Conservation (phyloP, 805 yeast genomes). For the Starmerella powellii region DNA sequence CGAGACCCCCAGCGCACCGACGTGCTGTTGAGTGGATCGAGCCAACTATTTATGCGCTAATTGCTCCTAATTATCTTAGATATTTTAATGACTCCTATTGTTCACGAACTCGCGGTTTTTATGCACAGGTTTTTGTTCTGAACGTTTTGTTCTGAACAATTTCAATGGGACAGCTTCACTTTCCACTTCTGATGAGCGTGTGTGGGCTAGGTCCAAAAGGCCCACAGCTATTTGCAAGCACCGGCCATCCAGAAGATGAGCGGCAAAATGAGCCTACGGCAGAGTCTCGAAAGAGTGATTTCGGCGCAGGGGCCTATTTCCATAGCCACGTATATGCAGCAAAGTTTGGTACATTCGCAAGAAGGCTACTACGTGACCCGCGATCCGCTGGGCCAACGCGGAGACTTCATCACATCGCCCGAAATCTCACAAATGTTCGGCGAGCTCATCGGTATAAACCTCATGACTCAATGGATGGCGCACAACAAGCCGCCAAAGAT, state of each 20-base stretch:
- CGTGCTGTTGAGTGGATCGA: constrained; percentile 5
- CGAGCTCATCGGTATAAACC: constrained; percentile 70
- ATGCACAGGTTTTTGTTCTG: no score
- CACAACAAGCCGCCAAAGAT: constrained; percentile 43
- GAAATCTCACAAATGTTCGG: constrained; percentile 83
- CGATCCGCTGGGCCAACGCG: constrained; percentile 55
- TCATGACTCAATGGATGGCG: constrained; percentile 39
- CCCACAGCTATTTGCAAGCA: no score
- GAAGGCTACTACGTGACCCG: constrained; percentile 69
- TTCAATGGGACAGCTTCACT: no score
- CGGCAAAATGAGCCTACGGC: constrained; percentile 10
- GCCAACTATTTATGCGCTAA: no score
- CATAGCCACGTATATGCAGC: constrained; percentile 62
- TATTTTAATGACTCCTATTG: no score
- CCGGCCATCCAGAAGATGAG: no score
- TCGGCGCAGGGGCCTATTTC: constrained; percentile 66
- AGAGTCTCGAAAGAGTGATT: constrained; percentile 18
- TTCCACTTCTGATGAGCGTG: no score
- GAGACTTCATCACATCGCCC: constrained; percentile 78
- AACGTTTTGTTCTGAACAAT: no score
- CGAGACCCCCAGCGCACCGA: constrained; percentile 5
- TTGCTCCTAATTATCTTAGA: no score
- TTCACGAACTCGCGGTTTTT: no score
- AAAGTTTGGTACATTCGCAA: constrained; percentile 65
- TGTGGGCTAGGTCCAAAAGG: no score